These are phyloP conservation scores for Microbotryomycetes sp. DNA, from an alignment of 1,284 basidiomycete genomes.

Conservation along the genomic window DNA sequence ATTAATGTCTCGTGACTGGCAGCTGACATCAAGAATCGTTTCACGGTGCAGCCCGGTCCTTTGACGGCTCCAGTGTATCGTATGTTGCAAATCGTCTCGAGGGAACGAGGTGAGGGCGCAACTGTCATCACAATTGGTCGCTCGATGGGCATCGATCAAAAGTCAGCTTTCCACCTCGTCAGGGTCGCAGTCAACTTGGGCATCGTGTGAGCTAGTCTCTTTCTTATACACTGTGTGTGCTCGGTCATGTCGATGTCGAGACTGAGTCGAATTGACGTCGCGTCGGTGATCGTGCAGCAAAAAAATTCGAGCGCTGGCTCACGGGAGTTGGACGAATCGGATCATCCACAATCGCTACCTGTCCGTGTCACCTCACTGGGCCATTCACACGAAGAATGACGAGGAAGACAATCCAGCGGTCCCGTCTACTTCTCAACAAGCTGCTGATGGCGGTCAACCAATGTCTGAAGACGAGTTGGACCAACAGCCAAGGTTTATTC, in stretches of 20 bases:
- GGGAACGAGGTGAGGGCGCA: slow-evolving; percentile 66
- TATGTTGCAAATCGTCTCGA: slow-evolving; percentile 75
- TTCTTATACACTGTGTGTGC: background rate
- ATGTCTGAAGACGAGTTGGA: background rate
- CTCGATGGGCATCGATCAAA: slow-evolving; percentile 76
- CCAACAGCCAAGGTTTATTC: background rate
- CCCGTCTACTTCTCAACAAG: background rate
- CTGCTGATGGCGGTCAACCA: background rate
- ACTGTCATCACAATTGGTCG: slow-evolving; percentile 70
- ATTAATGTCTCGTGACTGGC: background rate
- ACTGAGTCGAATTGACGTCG: background rate
- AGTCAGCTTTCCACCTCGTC: slow-evolving; percentile 78
- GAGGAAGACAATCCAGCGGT: slow-evolving; percentile 13
- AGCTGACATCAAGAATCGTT: slow-evolving; percentile 14
- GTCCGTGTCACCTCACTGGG: slow-evolving; percentile 30
- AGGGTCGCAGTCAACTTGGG: slow-evolving; percentile 64
- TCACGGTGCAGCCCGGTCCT: slow-evolving; percentile 56
- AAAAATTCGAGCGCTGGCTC: slow-evolving; percentile 36
- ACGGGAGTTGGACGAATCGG: slow-evolving; percentile 36
- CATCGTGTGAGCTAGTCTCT: slow-evolving; percentile 50
- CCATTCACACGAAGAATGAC: slow-evolving; percentile 21
- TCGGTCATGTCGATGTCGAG: too few species aligned
- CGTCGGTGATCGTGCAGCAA: slow-evolving; percentile 27
- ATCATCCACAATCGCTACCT: slow-evolving; percentile 39
- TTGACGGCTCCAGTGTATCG: slow-evolving; percentile 75